Evolutionary conservation across 2,329 filamentous ascomycete genomes (phyloP).

Genomic region (Thelonectria olida): DNA sequence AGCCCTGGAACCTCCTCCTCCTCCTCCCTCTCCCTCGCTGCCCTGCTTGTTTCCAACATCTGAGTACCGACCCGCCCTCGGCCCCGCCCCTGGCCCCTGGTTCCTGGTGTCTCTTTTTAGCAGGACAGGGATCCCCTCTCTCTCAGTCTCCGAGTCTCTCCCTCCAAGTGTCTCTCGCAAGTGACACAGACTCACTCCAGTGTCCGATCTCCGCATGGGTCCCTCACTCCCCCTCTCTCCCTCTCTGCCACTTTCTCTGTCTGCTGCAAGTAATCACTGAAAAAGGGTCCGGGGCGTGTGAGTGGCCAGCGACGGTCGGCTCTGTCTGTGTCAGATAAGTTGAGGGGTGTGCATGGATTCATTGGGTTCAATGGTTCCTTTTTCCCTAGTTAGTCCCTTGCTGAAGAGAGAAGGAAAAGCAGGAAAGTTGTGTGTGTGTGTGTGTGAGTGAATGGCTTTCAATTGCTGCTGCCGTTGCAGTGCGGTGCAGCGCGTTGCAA

Average conservation of each 20-base stretch:
- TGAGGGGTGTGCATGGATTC: constrained; percentile 6
- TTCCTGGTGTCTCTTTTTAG: constrained; percentile 13
- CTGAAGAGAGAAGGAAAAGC: too few species aligned
- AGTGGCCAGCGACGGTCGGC: constrained; percentile 8
- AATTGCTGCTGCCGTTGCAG: too few species aligned
- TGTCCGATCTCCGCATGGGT: constrained; percentile 22
- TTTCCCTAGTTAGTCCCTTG: too few species aligned
- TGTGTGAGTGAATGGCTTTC: too few species aligned
- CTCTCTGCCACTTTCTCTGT: not conserved
- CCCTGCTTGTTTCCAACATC: not conserved
- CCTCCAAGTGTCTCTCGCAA: too few species aligned
- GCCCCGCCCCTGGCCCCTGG: constrained; percentile 20
- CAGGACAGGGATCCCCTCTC: constrained; percentile 27
- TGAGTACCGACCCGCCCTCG: constrained; percentile 6
- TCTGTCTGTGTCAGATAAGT: constrained; percentile 18
- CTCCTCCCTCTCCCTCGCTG: not conserved
- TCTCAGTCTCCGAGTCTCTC: too few species aligned
- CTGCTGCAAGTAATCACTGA: not conserved
- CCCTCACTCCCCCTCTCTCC: not conserved
- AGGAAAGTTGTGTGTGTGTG: too few species aligned
- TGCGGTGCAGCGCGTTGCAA: too few species aligned
- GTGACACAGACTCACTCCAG: not conserved
- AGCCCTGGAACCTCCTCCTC: constrained; percentile 1
- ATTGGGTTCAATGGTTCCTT: not conserved
- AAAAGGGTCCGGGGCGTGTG: not conserved